Percentiles rank a stretch among this genome's conserved stretches.
Evolutionary conservation across 2,329 filamentous ascomycete genomes (phyloP).

Genomic region (Pseudogymnoascus sp.): DNA sequence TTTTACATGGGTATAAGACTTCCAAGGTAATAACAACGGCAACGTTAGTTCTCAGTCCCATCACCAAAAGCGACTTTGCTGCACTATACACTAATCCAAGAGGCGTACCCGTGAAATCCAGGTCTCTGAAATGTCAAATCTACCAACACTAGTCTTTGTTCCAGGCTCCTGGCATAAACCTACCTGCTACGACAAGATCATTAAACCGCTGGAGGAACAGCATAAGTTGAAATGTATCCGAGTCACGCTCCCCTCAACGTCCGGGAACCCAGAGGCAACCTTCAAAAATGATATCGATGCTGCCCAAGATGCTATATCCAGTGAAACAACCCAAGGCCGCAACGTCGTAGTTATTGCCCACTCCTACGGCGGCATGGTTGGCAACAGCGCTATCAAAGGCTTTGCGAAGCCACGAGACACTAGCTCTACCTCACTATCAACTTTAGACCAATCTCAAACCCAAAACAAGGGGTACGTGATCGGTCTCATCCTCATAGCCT

Average conservation of each 20-base stretch:
- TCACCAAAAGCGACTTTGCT: neutral
- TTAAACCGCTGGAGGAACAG: conserved; percentile 25
- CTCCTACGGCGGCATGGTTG: conserved; percentile 34
- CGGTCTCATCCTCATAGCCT: conserved; percentile 31
- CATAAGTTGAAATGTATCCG: conserved; percentile 26
- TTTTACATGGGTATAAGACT: neutral
- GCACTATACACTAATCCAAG: neutral
- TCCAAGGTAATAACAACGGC: neutral
- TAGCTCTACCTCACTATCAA: conserved; percentile 10
- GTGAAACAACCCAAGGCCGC: conserved; percentile 27
- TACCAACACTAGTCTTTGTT: conserved; percentile 32
- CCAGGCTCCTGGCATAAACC: conserved; percentile 32
- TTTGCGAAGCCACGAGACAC: conserved; percentile 23
- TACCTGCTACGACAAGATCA: conserved; percentile 30
- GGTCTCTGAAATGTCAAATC: neutral
- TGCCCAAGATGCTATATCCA: conserved; percentile 26
- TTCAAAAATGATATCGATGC: conserved; percentile 33
- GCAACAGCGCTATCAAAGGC: conserved; percentile 33
- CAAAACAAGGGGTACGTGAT: conserved; percentile 26
- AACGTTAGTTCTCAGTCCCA: neutral
- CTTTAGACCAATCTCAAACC: neutral
- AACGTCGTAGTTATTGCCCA: conserved; percentile 36
- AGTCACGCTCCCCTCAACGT: conserved; percentile 30
- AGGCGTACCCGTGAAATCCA: neutral
- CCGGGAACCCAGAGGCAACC: conserved; percentile 24